A percentile compares a stretch with the other conserved stretches of the same genome.
Evolutionary conservation across 768 basidiomycete genomes (phyloP).

Genomic region (Chlorophyllum brunneum): DNA sequence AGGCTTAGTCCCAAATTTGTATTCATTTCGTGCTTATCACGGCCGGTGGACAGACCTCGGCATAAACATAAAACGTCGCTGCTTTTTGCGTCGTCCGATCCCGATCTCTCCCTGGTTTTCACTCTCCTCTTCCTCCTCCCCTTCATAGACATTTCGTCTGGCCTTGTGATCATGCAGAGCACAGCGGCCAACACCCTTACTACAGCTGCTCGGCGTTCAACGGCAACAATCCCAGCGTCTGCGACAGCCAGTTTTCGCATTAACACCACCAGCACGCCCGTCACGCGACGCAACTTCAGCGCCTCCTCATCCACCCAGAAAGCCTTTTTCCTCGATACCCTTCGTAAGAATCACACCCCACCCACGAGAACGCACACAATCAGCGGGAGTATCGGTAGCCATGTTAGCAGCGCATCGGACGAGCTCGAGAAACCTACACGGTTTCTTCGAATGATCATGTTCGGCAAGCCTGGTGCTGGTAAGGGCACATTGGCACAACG

Average conservation of each 20-base stretch:
- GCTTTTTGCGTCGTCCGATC: not conserved
- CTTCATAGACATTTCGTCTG: not conserved
- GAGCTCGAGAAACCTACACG: conserved; percentile 30
- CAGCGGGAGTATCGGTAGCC: conserved; percentile 16
- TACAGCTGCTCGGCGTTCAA: conserved; percentile 13
- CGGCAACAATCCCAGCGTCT: conserved; percentile 14
- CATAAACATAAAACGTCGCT: conserved; percentile 5
- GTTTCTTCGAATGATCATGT: conserved; percentile 65
- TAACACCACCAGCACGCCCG: conserved; percentile 3
- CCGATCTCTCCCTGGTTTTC: conserved; percentile 4
- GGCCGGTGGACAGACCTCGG: not conserved
- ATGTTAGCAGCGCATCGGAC: conserved; percentile 26
- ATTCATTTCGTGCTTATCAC: not conserved
- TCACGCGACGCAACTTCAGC: conserved; percentile 5
- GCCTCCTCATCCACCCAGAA: conserved; percentile 2
- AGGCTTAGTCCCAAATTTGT: not conserved
- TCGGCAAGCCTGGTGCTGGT: conserved; percentile 79
- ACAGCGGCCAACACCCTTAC: conserved; percentile 14
- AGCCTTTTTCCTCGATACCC: conserved; percentile 9
- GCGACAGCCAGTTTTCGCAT: conserved; percentile 15
- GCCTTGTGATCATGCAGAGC: conserved; percentile 16
- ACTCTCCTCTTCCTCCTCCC: conserved; percentile 11
- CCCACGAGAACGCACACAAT: conserved; percentile 25
- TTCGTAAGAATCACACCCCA: conserved; percentile 5
- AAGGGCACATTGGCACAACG: conserved; percentile 81